These are phyloP conservation scores for Saccharomycopsis fermentans DNA, from an alignment of 805 yeast species.

Conservation along the genomic window DNA sequence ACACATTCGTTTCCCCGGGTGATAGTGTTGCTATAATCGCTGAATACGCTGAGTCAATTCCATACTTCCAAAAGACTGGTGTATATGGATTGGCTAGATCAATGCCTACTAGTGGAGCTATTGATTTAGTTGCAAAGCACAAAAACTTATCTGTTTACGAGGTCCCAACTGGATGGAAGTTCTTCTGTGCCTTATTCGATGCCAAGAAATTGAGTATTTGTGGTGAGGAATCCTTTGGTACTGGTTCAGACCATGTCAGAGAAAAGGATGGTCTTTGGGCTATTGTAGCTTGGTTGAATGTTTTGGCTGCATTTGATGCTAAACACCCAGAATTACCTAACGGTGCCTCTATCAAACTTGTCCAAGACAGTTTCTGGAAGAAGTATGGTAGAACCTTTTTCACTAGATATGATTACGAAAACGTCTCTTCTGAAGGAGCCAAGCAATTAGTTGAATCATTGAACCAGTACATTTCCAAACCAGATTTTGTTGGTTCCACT, in stretches of 20 bases:
- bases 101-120: slow-evolving; percentile 94
- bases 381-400: slow-evolving; percentile 95
- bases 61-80: slow-evolving; percentile 82
- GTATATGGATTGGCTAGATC: slow-evolving; percentile 91
- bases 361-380: slow-evolving; percentile 80
- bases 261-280: slow-evolving; percentile 99
- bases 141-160: slow-evolving; percentile 74
- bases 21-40: slow-evolving; percentile 97
- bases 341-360: slow-evolving; percentile 60
- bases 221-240: slow-evolving; percentile 97
- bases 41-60: slow-evolving; percentile 82
- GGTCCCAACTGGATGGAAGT: slow-evolving; percentile 99
- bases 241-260: slow-evolving; percentile 91
- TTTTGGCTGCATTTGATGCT: slow-evolving; percentile 72
- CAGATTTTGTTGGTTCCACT: slow-evolving; percentile 40
- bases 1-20: slow-evolving; percentile 94
- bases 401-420: slow-evolving; percentile 91
- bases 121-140: slow-evolving; percentile 78
- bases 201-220: slow-evolving; percentile 89
- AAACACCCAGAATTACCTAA: slow-evolving; percentile 41
- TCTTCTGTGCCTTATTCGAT: slow-evolving; percentile 91
- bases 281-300: slow-evolving; percentile 91
- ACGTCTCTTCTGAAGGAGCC: slow-evolving; percentile 70
- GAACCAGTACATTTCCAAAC: slow-evolving; percentile 27
- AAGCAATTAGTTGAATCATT: slow-evolving; percentile 49